phyloP scores from a whole-genome alignment of 169 alveolate species.

The Eimeria sp. region DNA sequence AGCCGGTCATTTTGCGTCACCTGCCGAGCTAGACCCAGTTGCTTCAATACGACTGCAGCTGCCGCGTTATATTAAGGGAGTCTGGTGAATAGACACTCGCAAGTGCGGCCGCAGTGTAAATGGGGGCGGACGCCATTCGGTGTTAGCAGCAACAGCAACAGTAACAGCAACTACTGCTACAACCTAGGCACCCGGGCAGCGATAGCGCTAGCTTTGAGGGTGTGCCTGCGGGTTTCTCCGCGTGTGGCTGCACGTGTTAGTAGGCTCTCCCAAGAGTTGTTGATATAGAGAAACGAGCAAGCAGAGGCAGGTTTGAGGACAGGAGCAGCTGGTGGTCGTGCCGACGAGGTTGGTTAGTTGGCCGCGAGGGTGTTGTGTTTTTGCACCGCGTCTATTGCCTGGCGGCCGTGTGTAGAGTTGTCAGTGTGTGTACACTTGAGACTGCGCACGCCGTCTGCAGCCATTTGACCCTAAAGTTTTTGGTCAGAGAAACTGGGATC shows the following conservation, averaged over 20 bases:
- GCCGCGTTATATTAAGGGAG: not conserved
- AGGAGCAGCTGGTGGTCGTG: not conserved
- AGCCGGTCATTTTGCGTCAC: not conserved
- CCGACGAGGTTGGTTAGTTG: not conserved
- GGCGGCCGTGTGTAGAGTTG: not conserved
- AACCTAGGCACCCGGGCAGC: not conserved
- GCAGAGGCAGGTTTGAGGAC: slow-evolving; percentile 17
- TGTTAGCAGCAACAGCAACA: not conserved
- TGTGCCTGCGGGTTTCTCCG: slow-evolving; percentile 1
- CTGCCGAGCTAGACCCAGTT: not conserved
- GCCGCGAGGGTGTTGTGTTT: slow-evolving; percentile 10
- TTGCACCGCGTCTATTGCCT: not conserved
- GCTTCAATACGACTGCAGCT: slow-evolving; percentile 5
- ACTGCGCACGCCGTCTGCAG: slow-evolving; percentile 39
- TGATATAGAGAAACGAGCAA: not conserved
- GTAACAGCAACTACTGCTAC: not conserved
- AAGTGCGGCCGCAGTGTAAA: not conserved
- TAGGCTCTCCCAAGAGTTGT: not conserved
- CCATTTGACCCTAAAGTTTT: slow-evolving; percentile 31
- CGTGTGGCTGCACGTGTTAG: slow-evolving; percentile 32
- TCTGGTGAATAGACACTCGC: not conserved
- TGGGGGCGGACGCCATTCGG: not conserved
- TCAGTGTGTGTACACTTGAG: not conserved
- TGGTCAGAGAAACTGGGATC: not conserved
- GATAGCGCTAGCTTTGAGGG: not conserved